phyloP scores from a whole-genome alignment of 805 yeast genomes.

The Saturnispora dispora region DNA sequence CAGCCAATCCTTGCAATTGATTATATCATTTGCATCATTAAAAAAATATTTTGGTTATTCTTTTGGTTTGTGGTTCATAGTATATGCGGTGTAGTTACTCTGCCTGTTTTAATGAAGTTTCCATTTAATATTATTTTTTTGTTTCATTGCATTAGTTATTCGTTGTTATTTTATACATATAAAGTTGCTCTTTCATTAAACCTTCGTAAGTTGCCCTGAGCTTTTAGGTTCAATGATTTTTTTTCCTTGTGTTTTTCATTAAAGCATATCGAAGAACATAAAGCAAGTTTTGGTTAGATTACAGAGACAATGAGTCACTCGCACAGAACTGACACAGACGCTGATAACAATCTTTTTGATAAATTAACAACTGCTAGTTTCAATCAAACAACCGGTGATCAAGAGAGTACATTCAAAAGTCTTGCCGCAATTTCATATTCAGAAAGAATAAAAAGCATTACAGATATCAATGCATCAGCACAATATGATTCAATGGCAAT shows the following conservation, averaged over 20 bases:
- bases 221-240: not conserved
- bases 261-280: not conserved
- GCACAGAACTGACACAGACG: not conserved
- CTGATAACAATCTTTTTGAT: not conserved
- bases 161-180: not conserved
- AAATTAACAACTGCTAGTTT: not conserved
- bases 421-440: not conserved
- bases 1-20: not conserved
- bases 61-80: not conserved
- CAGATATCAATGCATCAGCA: not conserved
- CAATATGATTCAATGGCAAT: not conserved
- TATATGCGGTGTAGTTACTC: too few relatives aligned
- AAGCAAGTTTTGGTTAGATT: not conserved
- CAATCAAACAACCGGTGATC: not conserved
- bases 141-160: not conserved
- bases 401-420: not conserved
- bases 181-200: not conserved
- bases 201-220: not conserved
- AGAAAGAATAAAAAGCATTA: not conserved
- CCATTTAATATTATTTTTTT: not conserved
- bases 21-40: not conserved
- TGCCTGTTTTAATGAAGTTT: too few relatives aligned
- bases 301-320: not conserved
- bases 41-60: not conserved
- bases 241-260: not conserved